These are phyloP conservation scores for Mycena galopus DNA, from an alignment of 768 basidiomycete species.

Conservation along the genomic window DNA sequence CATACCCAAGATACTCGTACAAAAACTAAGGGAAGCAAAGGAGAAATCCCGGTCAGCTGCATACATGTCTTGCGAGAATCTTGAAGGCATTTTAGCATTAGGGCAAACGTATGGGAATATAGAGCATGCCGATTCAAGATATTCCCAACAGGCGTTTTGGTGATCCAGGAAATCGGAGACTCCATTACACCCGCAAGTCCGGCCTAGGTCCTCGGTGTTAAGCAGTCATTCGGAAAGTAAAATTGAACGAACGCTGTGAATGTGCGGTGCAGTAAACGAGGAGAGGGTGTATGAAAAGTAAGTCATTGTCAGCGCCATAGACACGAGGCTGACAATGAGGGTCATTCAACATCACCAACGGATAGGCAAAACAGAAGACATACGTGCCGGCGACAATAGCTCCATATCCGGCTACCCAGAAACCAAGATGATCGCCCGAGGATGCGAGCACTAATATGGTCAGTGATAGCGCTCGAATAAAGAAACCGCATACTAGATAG, in stretches of 20 bases:
- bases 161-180: constrained; percentile 30
- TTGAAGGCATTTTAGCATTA: too few relatives aligned
- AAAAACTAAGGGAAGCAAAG: constrained; percentile 23
- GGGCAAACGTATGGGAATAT: too few relatives aligned
- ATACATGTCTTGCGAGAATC: constrained; percentile 31
- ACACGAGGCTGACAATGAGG: constrained; percentile 17
- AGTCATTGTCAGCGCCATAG: background rate
- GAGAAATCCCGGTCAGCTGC: constrained; percentile 25
- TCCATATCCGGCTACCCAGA: constrained; percentile 28
- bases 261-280: constrained; percentile 21
- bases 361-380: background rate
- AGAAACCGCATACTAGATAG: constrained; percentile 16
- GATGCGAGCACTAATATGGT: constrained; percentile 19
- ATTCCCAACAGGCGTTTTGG: constrained; percentile 24
- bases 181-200: constrained; percentile 25
- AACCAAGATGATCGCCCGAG: constrained; percentile 22
- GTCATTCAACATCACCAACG: background rate
- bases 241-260: constrained; percentile 6
- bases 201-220: too few relatives aligned
- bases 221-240: background rate
- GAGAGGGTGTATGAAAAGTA: constrained; percentile 12
- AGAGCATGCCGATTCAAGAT: constrained; percentile 32
- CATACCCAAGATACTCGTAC: constrained; percentile 4
- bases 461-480: background rate
- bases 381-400: constrained; percentile 18